Evolutionary conservation across 2,329 filamentous ascomycete species (phyloP).

Genomic region (Didymella lethalis): DNA sequence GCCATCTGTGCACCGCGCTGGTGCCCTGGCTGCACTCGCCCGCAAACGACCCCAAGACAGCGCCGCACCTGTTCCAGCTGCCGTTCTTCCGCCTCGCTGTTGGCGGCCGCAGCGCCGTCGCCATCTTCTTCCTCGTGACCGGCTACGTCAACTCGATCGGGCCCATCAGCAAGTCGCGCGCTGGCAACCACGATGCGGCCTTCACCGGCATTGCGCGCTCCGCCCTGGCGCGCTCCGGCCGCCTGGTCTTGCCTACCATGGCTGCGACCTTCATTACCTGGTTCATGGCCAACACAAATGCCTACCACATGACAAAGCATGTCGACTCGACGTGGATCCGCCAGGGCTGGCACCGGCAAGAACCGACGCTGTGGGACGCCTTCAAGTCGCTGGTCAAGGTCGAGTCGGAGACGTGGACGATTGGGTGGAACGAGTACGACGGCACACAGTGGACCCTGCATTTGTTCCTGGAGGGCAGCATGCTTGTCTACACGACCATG

Average conservation of each 20-base stretch:
- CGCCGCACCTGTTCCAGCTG: conserved; percentile 63
- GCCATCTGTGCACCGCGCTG: conserved; percentile 54
- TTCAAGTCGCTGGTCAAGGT: conserved; percentile 43
- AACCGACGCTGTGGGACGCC: conserved; percentile 43
- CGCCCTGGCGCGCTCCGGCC: conserved; percentile 65
- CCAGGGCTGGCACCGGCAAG: conserved; percentile 50
- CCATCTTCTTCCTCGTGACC: conserved; percentile 62
- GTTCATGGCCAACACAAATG: conserved; percentile 64
- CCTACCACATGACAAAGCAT: conserved; percentile 63
- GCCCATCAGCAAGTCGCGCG: conserved; percentile 63
- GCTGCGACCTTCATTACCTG: conserved; percentile 64
- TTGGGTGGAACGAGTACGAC: conserved; percentile 53
- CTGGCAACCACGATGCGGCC: conserved; percentile 63
- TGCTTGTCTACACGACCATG: conserved; percentile 55
- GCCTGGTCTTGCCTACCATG: conserved; percentile 66
- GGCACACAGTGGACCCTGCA: conserved; percentile 55
- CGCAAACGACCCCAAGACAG: conserved; percentile 52
- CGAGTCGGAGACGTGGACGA: conserved; percentile 50
- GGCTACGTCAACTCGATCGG: conserved; percentile 71
- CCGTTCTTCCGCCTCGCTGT: conserved; percentile 67
- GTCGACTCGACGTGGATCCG: conserved; percentile 68
- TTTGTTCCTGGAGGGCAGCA: conserved; percentile 53
- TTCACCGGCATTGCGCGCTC: conserved; percentile 64
- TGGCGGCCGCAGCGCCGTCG: conserved; percentile 56
- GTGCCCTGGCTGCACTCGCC: conserved; percentile 53